Percentiles rank a stretch among this genome's conserved stretches.
phyloP scores from a whole-genome alignment of 805 yeast genomes.

The Blastobotrys chiropterorum region DNA sequence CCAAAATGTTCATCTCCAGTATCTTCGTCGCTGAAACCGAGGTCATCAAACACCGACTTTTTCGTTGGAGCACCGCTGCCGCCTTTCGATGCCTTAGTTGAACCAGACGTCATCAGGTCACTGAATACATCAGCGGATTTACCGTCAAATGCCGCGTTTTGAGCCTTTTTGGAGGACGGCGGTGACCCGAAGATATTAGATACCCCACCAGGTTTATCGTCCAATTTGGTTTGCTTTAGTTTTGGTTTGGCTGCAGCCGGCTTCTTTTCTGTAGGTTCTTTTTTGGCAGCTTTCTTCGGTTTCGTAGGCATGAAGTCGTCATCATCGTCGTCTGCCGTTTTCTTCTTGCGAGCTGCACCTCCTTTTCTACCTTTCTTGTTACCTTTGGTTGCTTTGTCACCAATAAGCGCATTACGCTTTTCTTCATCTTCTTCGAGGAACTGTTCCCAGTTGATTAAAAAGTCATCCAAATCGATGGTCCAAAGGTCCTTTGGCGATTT shows the following conservation, averaged over 20 bases:
- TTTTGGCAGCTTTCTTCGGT: conserved; percentile 19
- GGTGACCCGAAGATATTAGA: conserved; percentile 27
- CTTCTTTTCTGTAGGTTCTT: conserved; percentile 9
- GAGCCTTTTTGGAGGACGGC: conserved; percentile 19
- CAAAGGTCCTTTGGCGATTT: conserved; percentile 82
- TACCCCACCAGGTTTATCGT: conserved; percentile 19
- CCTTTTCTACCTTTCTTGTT: conserved; percentile 35
- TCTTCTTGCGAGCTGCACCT: conserved; percentile 24
- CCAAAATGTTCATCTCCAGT: background rate
- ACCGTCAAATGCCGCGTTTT: conserved; percentile 15
- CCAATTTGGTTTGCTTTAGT: conserved; percentile 2
- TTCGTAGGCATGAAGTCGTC: conserved; percentile 22
- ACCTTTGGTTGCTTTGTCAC: conserved; percentile 19
- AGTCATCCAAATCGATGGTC: conserved; percentile 75
- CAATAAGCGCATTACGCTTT: conserved; percentile 45
- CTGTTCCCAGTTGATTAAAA: conserved; percentile 56
- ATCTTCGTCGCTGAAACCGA: background rate
- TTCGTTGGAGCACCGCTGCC: conserved; percentile 1
- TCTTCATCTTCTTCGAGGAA: conserved; percentile 63
- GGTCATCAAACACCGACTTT: conserved; percentile 9
- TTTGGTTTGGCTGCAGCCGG: conserved; percentile 13
- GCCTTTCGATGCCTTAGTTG: conserved; percentile 1
- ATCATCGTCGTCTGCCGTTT: conserved; percentile 32
- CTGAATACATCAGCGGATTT: conserved; percentile 13
- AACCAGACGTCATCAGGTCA: conserved; percentile 7